Percentiles rank a stretch among this genome's conserved stretches.
Conservation (phyloP, 2,329 filamentous ascomycete genomes). For the Xylariaceae sp. region DNA sequence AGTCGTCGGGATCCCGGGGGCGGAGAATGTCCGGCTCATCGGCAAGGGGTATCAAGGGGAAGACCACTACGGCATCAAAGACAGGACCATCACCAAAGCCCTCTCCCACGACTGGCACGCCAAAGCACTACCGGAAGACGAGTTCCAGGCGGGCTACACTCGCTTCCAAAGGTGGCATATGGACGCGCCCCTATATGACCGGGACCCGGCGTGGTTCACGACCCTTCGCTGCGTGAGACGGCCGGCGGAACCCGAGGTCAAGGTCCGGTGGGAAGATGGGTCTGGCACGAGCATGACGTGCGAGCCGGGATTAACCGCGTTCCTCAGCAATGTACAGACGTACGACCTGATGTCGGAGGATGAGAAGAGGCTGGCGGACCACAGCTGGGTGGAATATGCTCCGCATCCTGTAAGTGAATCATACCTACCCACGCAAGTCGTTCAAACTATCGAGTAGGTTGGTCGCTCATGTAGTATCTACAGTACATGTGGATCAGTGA, state of each 20-base stretch:
- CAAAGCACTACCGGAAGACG: constrained; percentile 24
- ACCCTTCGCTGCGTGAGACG: constrained; percentile 35
- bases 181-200: constrained; percentile 40
- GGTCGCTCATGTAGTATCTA: not conserved
- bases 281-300: constrained; percentile 36
- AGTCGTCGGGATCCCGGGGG: constrained; percentile 34
- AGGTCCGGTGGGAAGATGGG: constrained; percentile 39
- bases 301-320: constrained; percentile 39
- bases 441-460: not conserved
- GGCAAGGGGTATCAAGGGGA: constrained; percentile 41
- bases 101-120: constrained; percentile 35
- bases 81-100: constrained; percentile 26
- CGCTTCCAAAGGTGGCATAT: constrained; percentile 46
- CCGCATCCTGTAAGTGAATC: constrained; percentile 27
- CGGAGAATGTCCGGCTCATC: constrained; percentile 39
- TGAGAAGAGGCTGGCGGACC: constrained; percentile 36
- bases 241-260: constrained; percentile 31
- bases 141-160: constrained; percentile 36
- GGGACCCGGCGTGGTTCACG: constrained; percentile 38
- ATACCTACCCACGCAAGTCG: not conserved
- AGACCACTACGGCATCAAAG: constrained; percentile 39
- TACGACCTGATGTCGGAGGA: constrained; percentile 37
- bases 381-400: constrained; percentile 43
- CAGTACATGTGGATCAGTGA: constrained; percentile 38
- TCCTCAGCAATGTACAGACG: constrained; percentile 37